These are phyloP conservation scores for Diplotaxis tenuifolia DNA, from an alignment of 345 rosid genomes.

Conservation along the genomic window DNA sequence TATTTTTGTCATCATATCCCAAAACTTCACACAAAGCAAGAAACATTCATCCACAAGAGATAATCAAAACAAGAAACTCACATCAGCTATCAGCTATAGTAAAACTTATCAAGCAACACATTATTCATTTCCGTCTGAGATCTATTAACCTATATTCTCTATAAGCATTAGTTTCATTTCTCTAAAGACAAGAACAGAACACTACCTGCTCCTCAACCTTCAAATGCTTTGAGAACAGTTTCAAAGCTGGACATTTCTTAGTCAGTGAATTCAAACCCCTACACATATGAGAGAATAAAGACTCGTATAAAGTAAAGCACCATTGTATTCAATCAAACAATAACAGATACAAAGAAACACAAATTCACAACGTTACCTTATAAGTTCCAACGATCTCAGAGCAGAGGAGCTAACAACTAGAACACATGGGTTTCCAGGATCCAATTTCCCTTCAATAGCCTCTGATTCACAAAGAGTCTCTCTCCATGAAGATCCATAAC, in stretches of 20 bases:
- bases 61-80: neutral
- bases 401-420: constrained; percentile 69
- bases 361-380: constrained; percentile 45
- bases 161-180: neutral
- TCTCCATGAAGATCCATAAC: constrained; percentile 65
- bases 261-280: constrained; percentile 72
- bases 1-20: constrained; percentile 41
- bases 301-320: neutral
- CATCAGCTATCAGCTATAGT: neutral
- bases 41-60: neutral
- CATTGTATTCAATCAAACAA: neutral
- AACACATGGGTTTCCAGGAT: constrained; percentile 71
- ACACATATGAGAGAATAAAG: neutral
- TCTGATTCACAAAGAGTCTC: constrained; percentile 52
- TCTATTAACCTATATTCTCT: neutral
- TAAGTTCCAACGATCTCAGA: constrained; percentile 63
- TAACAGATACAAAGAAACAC: neutral
- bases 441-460: constrained; percentile 48
- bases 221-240: constrained; percentile 87
- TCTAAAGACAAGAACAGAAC: constrained; percentile 10
- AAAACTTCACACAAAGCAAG: neutral
- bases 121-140: neutral
- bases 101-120: neutral
- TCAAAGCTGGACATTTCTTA: constrained; percentile 64
- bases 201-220: constrained; percentile 87